Conservation (phyloP, 2,329 filamentous ascomycete species). For the Aspergillus unguis region DNA sequence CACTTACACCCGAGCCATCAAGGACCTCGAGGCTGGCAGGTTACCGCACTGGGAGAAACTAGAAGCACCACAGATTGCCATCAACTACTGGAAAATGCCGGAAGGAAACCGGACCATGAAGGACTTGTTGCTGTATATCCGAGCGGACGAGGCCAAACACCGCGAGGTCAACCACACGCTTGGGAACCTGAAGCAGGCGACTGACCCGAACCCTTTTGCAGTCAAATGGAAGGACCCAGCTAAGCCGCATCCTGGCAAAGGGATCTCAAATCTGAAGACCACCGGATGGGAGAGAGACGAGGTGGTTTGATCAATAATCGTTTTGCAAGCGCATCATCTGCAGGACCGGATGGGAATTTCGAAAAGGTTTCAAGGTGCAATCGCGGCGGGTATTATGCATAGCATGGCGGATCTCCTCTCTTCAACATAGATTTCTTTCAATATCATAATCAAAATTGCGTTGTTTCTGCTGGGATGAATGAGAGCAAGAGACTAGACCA, state of each 20-base stretch:
- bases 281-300: slow-evolving; percentile 82
- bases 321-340: background rate
- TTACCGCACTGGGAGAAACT: slow-evolving; percentile 79
- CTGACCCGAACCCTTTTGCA: slow-evolving; percentile 90
- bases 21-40: slow-evolving; percentile 79
- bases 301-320: slow-evolving; percentile 53
- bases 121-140: slow-evolving; percentile 82
- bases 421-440: background rate
- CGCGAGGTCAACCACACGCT: slow-evolving; percentile 95
- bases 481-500: background rate
- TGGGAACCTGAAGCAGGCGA: slow-evolving; percentile 76
- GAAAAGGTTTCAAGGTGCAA: background rate
- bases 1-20: slow-evolving; percentile 86
- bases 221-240: slow-evolving; percentile 71
- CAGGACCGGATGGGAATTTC: slow-evolving; percentile 1
- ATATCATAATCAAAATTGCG: too few species aligned
- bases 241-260: slow-evolving; percentile 67
- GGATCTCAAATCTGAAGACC: slow-evolving; percentile 61
- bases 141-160: slow-evolving; percentile 85
- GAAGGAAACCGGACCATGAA: slow-evolving; percentile 77
- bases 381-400: background rate
- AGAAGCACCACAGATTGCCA: slow-evolving; percentile 78
- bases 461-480: too few species aligned
- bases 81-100: slow-evolving; percentile 93
- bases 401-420: slow-evolving; percentile 6